Base-by-base conservation (phyloP, 2,329 filamentous ascomycete species). In the Ceratocystis ficicola region DNA sequence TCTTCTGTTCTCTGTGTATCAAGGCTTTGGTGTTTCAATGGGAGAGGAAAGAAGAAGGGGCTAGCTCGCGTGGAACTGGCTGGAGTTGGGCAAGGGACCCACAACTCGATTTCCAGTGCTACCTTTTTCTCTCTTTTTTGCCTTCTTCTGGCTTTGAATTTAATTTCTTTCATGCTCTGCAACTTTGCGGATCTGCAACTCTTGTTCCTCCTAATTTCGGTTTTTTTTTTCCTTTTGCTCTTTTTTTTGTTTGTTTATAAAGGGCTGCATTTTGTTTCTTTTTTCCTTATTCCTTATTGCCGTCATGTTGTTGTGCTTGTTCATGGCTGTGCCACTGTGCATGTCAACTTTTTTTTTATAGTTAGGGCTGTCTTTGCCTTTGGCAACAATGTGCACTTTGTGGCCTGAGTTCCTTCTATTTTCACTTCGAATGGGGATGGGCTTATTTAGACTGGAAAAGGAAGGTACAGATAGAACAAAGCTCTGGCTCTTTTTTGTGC, bases 381-480 rank as follows among this genome's bases (percentile, higher is more conserved):
- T 52, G 48, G 36, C 10, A 2, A 41, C 36, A 41, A 41, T 41
- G 36, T 41, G 36, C 36, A 41, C 36, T 41, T 12, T 15, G 12
- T 41, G 36, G 36, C 36, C 36, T 41, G 12, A 41, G 36, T 41
- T 10, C 36, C 36, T 41, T 41, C 36, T 41, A 41, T 41, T 41
- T 41, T 41, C 36, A 32, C 30, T 15, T 12, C 36, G 12, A 15
- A 41, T 15, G 36, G 36, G 36, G 1, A 15, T 15, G 36, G 36
- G 36, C 36, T 41, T 41, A 41, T 41, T 41, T 41, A 41, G 36
- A 41, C 36, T 52, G 48, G 3, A 55, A 41, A 41, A 55, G 44
- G 44, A 63, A 41, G 41, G 36, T 41, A 30, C 30, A 44, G 15
- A 25, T 36, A 64, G 8, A 41, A 64, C 32, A 32, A 64, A 50